phyloP scores from a whole-genome alignment of 1,284 basidiomycete species.

The Cryptococcus jaspeensis region DNA sequence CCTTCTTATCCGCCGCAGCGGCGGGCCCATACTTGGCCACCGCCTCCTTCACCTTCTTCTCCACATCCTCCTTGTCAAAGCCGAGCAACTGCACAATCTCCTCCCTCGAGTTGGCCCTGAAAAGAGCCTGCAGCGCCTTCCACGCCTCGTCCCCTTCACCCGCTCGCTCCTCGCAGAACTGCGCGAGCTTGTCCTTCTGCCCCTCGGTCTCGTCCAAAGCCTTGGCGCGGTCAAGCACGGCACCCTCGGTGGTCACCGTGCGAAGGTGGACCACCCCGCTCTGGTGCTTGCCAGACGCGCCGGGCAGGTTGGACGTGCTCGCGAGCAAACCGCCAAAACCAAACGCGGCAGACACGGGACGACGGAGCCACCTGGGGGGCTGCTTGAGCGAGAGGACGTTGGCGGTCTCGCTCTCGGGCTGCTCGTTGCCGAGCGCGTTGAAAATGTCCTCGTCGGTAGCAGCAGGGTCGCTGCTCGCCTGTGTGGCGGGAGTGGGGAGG shows the following conservation, averaged over 20 bases:
- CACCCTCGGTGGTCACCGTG: conserved; percentile 73
- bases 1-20: conserved; percentile 39
- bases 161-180: conserved; percentile 62
- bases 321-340: conserved; percentile 91
- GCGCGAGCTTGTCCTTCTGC: conserved; percentile 61
- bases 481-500: conserved; percentile 48
- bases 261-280: conserved; percentile 74
- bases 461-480: conserved; percentile 29
- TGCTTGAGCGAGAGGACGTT: conserved; percentile 74
- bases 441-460: conserved; percentile 56
- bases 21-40: conserved; percentile 63
- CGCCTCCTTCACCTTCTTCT: conserved; percentile 74
- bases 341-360: conserved; percentile 78
- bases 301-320: conserved; percentile 70
- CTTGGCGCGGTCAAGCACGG: conserved; percentile 73
- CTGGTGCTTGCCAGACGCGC: conserved; percentile 70
- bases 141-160: conserved; percentile 61
- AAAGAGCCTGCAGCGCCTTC: conserved; percentile 86
- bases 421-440: conserved; percentile 71
- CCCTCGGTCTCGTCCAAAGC: conserved; percentile 66
- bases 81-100: conserved; percentile 89
- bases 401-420: conserved; percentile 45
- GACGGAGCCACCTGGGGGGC: conserved; percentile 92
- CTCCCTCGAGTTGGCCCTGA: conserved; percentile 82
- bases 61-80: conserved; percentile 86